Evolutionary conservation across 73 alveolate genomes (phyloP).

Genomic region (Paramecium primaurelia): DNA sequence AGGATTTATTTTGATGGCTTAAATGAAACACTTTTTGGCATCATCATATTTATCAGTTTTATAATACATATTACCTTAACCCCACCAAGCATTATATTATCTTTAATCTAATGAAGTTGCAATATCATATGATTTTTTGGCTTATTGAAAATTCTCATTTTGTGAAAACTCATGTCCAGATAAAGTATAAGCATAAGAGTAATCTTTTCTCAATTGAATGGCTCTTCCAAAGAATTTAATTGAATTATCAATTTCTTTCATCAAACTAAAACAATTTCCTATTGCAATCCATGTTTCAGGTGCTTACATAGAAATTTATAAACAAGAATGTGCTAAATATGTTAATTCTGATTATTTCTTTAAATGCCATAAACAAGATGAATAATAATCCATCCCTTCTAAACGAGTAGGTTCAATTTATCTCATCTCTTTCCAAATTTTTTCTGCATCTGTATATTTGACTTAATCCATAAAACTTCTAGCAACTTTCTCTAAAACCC

Average conservation of each 20-base stretch:
- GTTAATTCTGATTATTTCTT: constrained; percentile 92
- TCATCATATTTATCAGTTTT: constrained; percentile 90
- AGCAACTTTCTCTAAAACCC: constrained; percentile 89
- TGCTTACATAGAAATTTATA: constrained; percentile 81
- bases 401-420: constrained; percentile 86
- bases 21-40: constrained; percentile 79
- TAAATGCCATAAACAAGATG: constrained; percentile 95
- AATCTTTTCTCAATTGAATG: constrained; percentile 80
- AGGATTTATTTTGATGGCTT: constrained; percentile 81
- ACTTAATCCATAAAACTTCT: constrained; percentile 89
- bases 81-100: constrained; percentile 98
- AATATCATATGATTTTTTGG: constrained; percentile 81
- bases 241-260: constrained; percentile 95
- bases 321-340: constrained; percentile 70
- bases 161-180: constrained; percentile 95
- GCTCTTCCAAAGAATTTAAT: constrained; percentile 93
- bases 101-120: constrained; percentile 89
- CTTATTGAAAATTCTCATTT: constrained; percentile 89
- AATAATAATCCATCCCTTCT: constrained; percentile 92
- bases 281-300: constrained; percentile 97
- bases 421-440: constrained; percentile 75
- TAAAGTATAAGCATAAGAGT: constrained; percentile 91
- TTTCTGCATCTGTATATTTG: constrained; percentile 90
- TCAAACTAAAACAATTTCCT: constrained; percentile 93
- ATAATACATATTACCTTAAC: constrained; percentile 90